Evolutionary conservation across 257 asterid species (phyloP).

Genomic region (Cruciata laevipes): DNA sequence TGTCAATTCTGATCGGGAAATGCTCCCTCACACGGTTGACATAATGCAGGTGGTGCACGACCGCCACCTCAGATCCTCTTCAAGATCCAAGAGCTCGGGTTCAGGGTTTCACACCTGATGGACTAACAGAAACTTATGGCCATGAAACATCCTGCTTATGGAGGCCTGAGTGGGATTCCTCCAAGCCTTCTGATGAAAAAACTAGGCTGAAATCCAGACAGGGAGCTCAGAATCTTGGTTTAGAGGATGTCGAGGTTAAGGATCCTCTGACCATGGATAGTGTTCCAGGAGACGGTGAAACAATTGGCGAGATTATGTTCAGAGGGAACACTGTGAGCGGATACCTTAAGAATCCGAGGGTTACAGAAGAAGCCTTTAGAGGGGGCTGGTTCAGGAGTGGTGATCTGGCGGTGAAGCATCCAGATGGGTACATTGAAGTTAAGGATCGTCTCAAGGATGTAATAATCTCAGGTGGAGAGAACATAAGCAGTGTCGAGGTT

Average conservation of each 20-base stretch:
- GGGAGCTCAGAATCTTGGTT: slow-evolving; percentile 27
- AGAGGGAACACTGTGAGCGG: slow-evolving; percentile 41
- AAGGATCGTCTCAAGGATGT: slow-evolving; percentile 33
- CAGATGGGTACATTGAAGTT: slow-evolving; percentile 29
- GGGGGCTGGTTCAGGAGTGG: slow-evolving; percentile 38
- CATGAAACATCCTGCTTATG: slow-evolving; percentile 28
- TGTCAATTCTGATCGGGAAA: slow-evolving; percentile 21
- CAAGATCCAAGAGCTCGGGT: slow-evolving; percentile 33
- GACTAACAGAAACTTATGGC: slow-evolving; percentile 36
- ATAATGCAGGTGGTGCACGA: slow-evolving; percentile 37
- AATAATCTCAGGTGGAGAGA: slow-evolving; percentile 39
- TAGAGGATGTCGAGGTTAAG: slow-evolving; percentile 27
- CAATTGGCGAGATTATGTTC: slow-evolving; percentile 31
- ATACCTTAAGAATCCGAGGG: slow-evolving; percentile 24
- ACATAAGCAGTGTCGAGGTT: slow-evolving; percentile 32
- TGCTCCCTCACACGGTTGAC: slow-evolving; percentile 27
- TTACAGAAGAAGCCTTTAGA: slow-evolving; percentile 27
- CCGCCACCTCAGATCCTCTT: slow-evolving; percentile 34
- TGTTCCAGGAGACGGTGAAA: slow-evolving; percentile 29
- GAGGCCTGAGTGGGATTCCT: slow-evolving; percentile 38
- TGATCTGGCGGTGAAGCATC: slow-evolving; percentile 36
- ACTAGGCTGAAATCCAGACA: slow-evolving; percentile 28
- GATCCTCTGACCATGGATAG: slow-evolving; percentile 21
- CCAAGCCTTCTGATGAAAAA: slow-evolving; percentile 20
- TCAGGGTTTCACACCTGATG: slow-evolving; percentile 28